Evolutionary conservation across 1,284 basidiomycete species (phyloP), one percentile per base, ranked within the genome.

Genomic region (Cutaneotrichosporon cyanovorans): DNA sequence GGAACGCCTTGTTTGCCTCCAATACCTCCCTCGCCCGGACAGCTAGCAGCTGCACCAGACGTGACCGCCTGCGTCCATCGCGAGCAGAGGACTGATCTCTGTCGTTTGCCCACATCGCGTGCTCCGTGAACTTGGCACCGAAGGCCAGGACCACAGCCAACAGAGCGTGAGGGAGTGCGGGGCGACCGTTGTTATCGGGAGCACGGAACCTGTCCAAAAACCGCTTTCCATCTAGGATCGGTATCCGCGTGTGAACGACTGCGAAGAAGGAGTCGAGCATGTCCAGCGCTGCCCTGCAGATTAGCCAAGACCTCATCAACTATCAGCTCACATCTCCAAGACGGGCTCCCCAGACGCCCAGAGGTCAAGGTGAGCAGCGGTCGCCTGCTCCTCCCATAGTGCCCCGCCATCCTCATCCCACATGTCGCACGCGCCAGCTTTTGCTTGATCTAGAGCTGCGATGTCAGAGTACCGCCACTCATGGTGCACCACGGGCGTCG

Each of bases 91-190:
- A 56, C 54, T 81, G 80, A 41, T 78, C 75, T 37, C 88, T 78
- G 71, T 93, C 90, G 22, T 81, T 78, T 6, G 82, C 75, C 38
- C 93, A 78, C 51, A 89, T 71, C 0, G 83, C 81, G 63, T 91
- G 85, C 58, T 92, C 87, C 10, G 85, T 86, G 66, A 93, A 93
- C 60, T 90, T 88, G 35, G 87, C 83, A 18, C 90, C 90, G 83
- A 87, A 92, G 0, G 89, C 87, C 39, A 95, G 75, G n/a, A 91
- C 83, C 1, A 85, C 84, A 4, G 90, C 89, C 32, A 93, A 77
- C 15, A 91, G 75, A 3, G 84, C 80, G 36, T 84, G 83, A 48
- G 86, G 79, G 4, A 84, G 62, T 3, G 78, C 74, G 31, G 63
- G 62, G 19, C 50, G 74, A 53, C 49, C 55, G 22, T 60, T 53